These are phyloP conservation scores for Suhomyces kunorum DNA, from an alignment of 1,139 yeast genomes.

Conservation along the genomic window DNA sequence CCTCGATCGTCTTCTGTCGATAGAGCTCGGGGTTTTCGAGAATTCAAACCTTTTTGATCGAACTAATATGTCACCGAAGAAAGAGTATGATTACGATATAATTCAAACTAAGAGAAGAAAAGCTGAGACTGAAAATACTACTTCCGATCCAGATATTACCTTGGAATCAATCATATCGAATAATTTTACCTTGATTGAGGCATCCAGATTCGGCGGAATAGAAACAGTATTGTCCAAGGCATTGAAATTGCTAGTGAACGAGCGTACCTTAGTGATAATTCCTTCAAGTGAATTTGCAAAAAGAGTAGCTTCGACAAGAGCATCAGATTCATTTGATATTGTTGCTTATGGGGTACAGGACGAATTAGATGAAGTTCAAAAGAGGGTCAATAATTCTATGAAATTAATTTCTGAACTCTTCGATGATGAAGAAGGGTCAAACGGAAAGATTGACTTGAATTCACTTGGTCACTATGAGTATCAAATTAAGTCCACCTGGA, in stretches of 20 bases:
- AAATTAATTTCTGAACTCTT: slow-evolving; percentile 13
- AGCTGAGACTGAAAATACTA: background rate
- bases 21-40: background rate
- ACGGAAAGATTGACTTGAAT: slow-evolving; percentile 9
- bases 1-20: background rate
- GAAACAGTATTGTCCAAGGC: slow-evolving; percentile 3
- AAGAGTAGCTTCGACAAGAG: background rate
- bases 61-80: background rate
- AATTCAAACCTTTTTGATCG: background rate
- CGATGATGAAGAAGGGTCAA: slow-evolving; percentile 5
- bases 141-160: background rate
- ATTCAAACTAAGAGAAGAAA: background rate
- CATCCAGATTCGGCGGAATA: slow-evolving; percentile 5
- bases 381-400: background rate
- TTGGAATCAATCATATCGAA: slow-evolving; percentile 8
- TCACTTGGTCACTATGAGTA: slow-evolving; percentile 14
- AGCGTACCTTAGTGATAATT: slow-evolving; percentile 38
- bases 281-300: slow-evolving; percentile 13
- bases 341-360: slow-evolving; percentile 5
- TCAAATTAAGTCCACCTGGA: slow-evolving; percentile 16
- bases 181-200: slow-evolving; percentile 6
- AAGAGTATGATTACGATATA: background rate
- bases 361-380: slow-evolving; percentile 4
- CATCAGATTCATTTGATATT: background rate
- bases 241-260: slow-evolving; percentile 12